Evolutionary conservation across 257 asterid genomes (phyloP), one percentile per base, ranked within the genome.

Genomic region (Echites panduratus): DNA sequence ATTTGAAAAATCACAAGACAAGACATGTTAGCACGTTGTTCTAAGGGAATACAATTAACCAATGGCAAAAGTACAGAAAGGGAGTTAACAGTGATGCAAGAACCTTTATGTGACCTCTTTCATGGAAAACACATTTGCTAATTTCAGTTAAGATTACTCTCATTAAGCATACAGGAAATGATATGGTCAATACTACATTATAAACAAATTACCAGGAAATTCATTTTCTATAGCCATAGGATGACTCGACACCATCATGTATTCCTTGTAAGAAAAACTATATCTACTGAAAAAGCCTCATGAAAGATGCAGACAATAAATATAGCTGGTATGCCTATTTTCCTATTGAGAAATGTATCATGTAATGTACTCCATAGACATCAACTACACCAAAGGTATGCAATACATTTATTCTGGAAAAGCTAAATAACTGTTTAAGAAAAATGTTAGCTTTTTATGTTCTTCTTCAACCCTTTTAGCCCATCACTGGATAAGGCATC

Each of bases 121-220:
- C 96, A 78, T 91, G 97, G 89, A 91, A 91, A 74, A 91, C 82
- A 96, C 97, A 91, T 85, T 89, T 91, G 88, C 93, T 84, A 79
- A 86, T 75, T 84, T 91, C 97, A 65, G 88, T 84, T 57, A 80
- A 75, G n/a, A n/a, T n/a, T n/a, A n/a, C n/a, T n/a, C n/a, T n/a
- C n/a, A n/a, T n/a, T n/a, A n/a, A n/a, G n/a, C n/a, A n/a, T n/a
- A n/a, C n/a, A n/a, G n/a, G n/a, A n/a, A n/a, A n/a, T n/a, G n/a
- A n/a, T n/a, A n/a, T n/a, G n/a, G n/a, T n/a, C n/a, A n/a, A n/a
- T n/a, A n/a, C n/a, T n/a, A n/a, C n/a, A n/a, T n/a, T n/a, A n/a
- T n/a, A n/a, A n/a, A n/a, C n/a, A n/a, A n/a, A n/a, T n/a, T n/a
- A n/a, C n/a, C n/a, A 73, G n/a, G n/a, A 50, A 22, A 1, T 64